A percentile compares a stretch with the other conserved stretches of the same genome.
Evolutionary conservation across 768 basidiomycete species (phyloP).

Genomic region (Hygrocybe punicea): DNA sequence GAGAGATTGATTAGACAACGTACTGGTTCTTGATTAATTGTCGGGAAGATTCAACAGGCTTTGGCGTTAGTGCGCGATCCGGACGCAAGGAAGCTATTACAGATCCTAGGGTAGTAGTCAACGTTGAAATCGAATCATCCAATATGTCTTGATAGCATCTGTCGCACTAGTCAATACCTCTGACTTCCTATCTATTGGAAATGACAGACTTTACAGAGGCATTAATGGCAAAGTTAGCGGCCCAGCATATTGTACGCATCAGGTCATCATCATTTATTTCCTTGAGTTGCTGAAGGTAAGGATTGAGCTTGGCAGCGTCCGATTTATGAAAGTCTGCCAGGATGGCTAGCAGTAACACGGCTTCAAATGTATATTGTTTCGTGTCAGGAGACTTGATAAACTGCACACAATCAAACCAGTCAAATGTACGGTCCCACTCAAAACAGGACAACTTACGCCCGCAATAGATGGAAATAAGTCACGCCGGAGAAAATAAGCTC

Average conservation of each 20-base stretch:
- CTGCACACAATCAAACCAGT: constrained; percentile 30
- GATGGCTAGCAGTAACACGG: constrained; percentile 54
- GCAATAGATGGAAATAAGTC: constrained; percentile 58
- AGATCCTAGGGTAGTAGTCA: constrained; percentile 50
- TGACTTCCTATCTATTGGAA: not conserved
- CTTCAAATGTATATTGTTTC: constrained; percentile 56
- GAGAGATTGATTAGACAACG: constrained; percentile 14
- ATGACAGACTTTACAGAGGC: constrained; percentile 47
- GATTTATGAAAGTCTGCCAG: constrained; percentile 72
- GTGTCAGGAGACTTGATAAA: constrained; percentile 55
- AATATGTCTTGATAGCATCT: constrained; percentile 57
- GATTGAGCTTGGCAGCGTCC: constrained; percentile 66
- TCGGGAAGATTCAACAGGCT: constrained; percentile 44
- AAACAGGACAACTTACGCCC: constrained; percentile 35
- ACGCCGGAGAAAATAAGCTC: constrained; percentile 64
- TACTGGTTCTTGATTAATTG: constrained; percentile 60
- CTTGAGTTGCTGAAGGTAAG: constrained; percentile 54
- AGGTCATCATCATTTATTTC: constrained; percentile 47
- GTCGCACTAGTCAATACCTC: not conserved
- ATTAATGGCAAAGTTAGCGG: constrained; percentile 50
- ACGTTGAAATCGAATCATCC: constrained; percentile 50
- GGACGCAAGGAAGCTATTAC: constrained; percentile 52
- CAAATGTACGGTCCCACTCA: not conserved
- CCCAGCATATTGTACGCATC: constrained; percentile 58
- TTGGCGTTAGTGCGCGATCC: constrained; percentile 49